A percentile compares a stretch with the other conserved stretches of the same genome.
These are phyloP conservation scores for Dactylonectria estremocensis DNA, from an alignment of 2,329 filamentous ascomycete genomes.

Conservation along the genomic window DNA sequence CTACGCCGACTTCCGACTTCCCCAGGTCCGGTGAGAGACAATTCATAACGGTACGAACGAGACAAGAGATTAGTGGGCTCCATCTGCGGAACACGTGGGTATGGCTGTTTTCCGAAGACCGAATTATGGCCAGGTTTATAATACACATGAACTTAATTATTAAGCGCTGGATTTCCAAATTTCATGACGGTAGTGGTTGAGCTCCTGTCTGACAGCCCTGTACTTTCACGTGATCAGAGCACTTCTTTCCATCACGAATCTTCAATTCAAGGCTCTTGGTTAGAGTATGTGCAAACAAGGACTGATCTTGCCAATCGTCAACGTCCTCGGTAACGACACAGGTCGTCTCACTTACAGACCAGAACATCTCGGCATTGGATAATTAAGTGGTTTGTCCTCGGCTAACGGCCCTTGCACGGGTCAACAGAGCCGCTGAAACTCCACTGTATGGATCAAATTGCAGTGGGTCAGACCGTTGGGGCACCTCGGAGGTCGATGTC, in stretches of 20 bases:
- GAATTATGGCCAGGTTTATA: no score
- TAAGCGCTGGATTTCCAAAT: no score
- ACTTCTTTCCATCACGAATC: no score
- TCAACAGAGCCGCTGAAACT: slow-evolving; percentile 16
- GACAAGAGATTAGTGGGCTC: background rate
- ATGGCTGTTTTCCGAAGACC: background rate
- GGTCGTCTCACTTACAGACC: slow-evolving; percentile 13
- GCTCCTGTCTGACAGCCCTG: no score
- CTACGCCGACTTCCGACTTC: background rate
- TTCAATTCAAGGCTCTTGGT: no score
- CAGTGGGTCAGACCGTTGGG: slow-evolving; percentile 21
- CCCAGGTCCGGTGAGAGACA: background rate
- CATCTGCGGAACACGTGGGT: background rate
- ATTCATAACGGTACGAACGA: background rate
- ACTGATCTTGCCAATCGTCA: no score
- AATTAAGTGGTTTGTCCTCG: slow-evolving; percentile 22
- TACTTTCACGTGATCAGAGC: no score
- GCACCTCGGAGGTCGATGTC: slow-evolving; percentile 28
- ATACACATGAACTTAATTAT: no score
- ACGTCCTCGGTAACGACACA: slow-evolving; percentile 13
- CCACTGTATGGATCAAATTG: slow-evolving; percentile 15
- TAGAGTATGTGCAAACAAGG: no score
- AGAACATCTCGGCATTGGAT: slow-evolving; percentile 11
- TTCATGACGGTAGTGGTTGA: no score
- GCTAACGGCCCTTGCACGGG: slow-evolving; percentile 20